These are phyloP conservation scores for Tubosaeta brunneosetosa DNA, from an alignment of 768 basidiomycete species.

Conservation along the genomic window DNA sequence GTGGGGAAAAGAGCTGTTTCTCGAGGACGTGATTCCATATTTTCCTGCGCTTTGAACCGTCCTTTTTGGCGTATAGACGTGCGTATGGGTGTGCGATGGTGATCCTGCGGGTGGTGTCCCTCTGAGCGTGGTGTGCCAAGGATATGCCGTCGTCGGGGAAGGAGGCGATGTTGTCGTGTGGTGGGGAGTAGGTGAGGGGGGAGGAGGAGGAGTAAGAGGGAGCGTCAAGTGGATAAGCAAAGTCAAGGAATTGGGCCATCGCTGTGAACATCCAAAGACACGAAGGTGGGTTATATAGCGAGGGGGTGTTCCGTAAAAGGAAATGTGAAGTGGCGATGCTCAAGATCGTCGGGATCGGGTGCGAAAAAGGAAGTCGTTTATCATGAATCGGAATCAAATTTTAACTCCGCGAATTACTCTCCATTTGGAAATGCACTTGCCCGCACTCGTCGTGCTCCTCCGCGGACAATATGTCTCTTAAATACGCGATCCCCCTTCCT, in stretches of 20 bases:
- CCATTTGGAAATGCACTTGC: background rate
- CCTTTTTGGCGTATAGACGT: constrained; percentile 60
- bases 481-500: background rate
- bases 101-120: constrained; percentile 23
- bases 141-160: constrained; percentile 25
- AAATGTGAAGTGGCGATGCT: constrained; percentile 1
- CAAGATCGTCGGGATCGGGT: constrained; percentile 20
- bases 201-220: constrained; percentile 10
- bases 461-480: constrained; percentile 10
- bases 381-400: constrained; percentile 18
- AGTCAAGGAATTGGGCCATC: constrained; percentile 17
- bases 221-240: constrained; percentile 1
- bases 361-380: background rate
- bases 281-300: constrained; percentile 16
- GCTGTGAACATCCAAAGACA: constrained; percentile 6
- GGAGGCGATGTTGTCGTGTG: constrained; percentile 3
- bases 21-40: constrained; percentile 79
- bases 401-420: constrained; percentile 20
- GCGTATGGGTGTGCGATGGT: constrained; percentile 63
- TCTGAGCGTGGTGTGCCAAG: constrained; percentile 12
- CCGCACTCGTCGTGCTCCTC: constrained; percentile 15
- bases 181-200: background rate
- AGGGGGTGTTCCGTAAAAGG: constrained; percentile 13
- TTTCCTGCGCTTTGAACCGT: constrained; percentile 61
- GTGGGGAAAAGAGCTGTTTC: constrained; percentile 61